Conservation (phyloP, 1,284 basidiomycete species). For the Cystobasidiaceae sp. region DNA sequence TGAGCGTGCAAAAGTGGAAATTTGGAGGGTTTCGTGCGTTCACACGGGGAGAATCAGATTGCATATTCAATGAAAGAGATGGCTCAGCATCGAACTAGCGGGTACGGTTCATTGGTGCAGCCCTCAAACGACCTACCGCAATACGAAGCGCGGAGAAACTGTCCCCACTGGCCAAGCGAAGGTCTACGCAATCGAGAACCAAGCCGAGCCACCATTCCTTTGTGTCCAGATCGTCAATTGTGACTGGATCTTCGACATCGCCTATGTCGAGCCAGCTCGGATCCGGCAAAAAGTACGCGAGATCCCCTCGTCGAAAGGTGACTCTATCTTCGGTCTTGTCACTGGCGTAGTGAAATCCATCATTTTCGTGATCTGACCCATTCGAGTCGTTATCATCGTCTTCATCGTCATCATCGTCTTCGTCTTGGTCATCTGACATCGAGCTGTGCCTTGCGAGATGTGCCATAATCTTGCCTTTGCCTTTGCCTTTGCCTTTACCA, state of each 20-base stretch:
- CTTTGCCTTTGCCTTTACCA: no score
- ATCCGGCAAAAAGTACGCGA: slow-evolving; percentile 6
- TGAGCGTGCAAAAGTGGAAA: no score
- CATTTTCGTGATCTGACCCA: neutral
- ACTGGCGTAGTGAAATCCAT: neutral
- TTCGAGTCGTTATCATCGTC: neutral
- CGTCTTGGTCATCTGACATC: no score
- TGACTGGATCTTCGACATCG: neutral
- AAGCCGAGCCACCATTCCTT: slow-evolving; percentile 11
- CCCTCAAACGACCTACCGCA: neutral
- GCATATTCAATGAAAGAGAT: no score
- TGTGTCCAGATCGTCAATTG: neutral
- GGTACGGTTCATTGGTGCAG: no score
- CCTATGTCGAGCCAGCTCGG: neutral
- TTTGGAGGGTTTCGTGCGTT: no score
- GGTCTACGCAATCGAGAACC: slow-evolving; percentile 2
- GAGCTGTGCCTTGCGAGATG: no score
- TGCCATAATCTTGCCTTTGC: no score
- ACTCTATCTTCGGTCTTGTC: neutral
- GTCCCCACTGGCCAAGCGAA: neutral
- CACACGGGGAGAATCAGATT: no score
- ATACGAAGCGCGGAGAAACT: neutral
- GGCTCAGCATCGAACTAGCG: no score
- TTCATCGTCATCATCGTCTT: no score
- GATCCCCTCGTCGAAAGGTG: neutral